These are phyloP conservation scores for Botrytis byssoidea DNA, from an alignment of 2,329 filamentous ascomycete genomes.

Conservation along the genomic window DNA sequence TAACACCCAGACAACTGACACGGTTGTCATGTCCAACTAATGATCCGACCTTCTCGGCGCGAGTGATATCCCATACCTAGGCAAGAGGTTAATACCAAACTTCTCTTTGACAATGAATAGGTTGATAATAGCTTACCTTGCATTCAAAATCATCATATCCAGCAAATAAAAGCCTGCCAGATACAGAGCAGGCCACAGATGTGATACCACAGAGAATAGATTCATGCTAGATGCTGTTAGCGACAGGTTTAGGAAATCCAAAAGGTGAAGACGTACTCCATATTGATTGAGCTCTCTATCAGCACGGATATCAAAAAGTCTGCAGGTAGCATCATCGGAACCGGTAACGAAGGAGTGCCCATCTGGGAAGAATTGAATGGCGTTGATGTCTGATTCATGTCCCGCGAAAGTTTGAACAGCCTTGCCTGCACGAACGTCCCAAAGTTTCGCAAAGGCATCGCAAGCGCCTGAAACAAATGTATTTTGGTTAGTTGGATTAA, in stretches of 20 bases:
- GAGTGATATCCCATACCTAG: conserved; percentile 95
- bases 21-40: conserved; percentile 97
- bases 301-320: conserved; percentile 95
- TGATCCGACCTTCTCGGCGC: conserved; percentile 94
- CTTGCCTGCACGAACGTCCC: conserved; percentile 98
- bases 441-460: conserved; percentile 96
- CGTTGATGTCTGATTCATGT: conserved; percentile 98
- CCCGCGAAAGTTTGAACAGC: conserved; percentile 98
- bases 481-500: conserved; percentile 98
- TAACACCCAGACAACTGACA: conserved; percentile 96
- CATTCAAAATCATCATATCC: conserved; percentile 99
- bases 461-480: conserved; percentile 99
- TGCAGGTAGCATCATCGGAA: conserved; percentile 95
- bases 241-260: conserved; percentile 23
- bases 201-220: conserved; percentile 98
- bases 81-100: conserved; percentile 20
- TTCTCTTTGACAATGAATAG: background rate
- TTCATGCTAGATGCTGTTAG: conserved; percentile 66
- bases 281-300: conserved; percentile 75
- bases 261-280: conserved; percentile 50
- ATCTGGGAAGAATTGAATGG: conserved; percentile 99
- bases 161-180: conserved; percentile 89
- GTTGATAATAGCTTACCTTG: conserved; percentile 67
- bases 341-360: conserved; percentile 98
- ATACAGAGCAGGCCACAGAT: conserved; percentile 96